Base-by-base conservation (phyloP, 2,329 filamentous ascomycete species). In the Venturia nashicola region DNA sequence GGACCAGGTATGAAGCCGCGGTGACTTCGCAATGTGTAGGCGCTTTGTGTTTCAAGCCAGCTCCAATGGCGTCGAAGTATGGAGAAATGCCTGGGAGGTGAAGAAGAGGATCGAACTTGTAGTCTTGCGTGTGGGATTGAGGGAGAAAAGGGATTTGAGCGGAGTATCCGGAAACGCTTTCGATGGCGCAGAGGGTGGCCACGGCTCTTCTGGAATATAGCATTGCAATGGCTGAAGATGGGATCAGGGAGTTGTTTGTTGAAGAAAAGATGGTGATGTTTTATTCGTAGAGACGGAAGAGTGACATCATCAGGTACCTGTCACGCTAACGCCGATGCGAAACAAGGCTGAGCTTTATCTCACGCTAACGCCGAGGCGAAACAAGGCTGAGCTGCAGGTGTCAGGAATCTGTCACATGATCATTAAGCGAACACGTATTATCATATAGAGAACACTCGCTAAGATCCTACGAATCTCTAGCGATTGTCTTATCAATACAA, bases 11-110 rank as follows among this genome's bases (percentile, higher is more conserved):
- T 2, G 82, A 80, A 0, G 82, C 82, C 36, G 78, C 77, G 0
- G 76, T 78, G 1, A 80, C 73, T 0, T 76, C 77, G 71, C 82
- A 85, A 11, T 81, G 78, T 7, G 74, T 65, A 1, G 74, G 76
- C 32, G 81, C 79, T 63, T 81, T 77, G 65, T 81, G 76, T 23
- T 63, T 60, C 18, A 67, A 63, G 14, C 66, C 66, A 32, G 65
- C 65, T 39, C 66, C 66, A 46, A 67, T 44, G 0, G 82, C 77
- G 67, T 83, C 81, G 63, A 83, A 85, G 68, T 85, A 85, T 0
- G 82, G 82, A 0, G 80, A 75, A 6, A 83, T 81, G n/a, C 82
- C 82, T 0, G 78, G 78, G 11, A 84, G 75, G 63, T 84, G 82
- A 34, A 83, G 73, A 2, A 84, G 73, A 0, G 82, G 79, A 62